Base-by-base conservation (phyloP, 1,139 yeast species). In the Yamadazyma diospyri region DNA sequence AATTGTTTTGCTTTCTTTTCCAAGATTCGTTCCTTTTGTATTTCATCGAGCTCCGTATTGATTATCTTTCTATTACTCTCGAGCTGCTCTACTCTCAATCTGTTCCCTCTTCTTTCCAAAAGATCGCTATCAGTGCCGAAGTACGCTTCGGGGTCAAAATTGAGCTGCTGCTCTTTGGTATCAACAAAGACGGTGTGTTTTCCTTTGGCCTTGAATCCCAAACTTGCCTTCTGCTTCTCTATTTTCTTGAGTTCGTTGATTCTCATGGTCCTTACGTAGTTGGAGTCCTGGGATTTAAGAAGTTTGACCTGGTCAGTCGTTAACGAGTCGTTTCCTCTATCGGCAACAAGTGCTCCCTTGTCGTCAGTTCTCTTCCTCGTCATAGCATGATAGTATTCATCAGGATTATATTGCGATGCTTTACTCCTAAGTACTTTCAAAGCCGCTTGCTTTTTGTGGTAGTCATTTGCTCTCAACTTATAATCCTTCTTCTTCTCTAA, bases 321-420 rank as follows among this genome's bases (percentile, higher is more conserved):
- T 39, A 92, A 61, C 23, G 64, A 63, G 43, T 79, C 84, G 27
- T 71, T 74, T 19, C 78, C 88, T 44, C 95, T 65, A 28, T 84
- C 86, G 3, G 80, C 61, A 8, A 84, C 58, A 32, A 82, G 53
- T 10, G 84, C 67, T 1, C 97, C 97, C 7, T 62, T 55, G 4
- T 69, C 65, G 45, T 85, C 94, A 4, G 94, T 78, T 47, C 69
- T 71, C 40, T 70, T 68, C 16, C 71, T 68, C 27, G 81, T 76
- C 97, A 92, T 92, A 14, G 87, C 92, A 74, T 87, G 95, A 59
- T 88, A 87, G 62, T 84, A 92, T 58, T 92, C 98, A 70, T 92
- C 97, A n/a, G 94, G 95, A 55, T 92, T 92, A 47, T 88, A 74
- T 29, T 72, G 71, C 28, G 70, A 65, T 1, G 85, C 94, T 55